Conservation (phyloP, 805 yeast genomes). For the Vanderwaltozyma tropicalis region DNA sequence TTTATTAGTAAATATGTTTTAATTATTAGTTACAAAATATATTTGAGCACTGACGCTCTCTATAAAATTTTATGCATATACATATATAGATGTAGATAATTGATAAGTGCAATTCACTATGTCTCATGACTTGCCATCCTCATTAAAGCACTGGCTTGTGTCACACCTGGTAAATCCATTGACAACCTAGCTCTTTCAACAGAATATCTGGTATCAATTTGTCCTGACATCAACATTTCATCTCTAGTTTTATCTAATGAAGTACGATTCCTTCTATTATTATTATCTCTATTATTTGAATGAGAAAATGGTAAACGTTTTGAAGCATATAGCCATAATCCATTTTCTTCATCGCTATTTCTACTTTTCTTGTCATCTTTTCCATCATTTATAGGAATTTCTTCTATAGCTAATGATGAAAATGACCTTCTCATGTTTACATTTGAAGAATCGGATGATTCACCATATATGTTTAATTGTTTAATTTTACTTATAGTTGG, state of each 20-base stretch:
- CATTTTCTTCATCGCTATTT: neutral
- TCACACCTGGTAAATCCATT: conserved; percentile 33
- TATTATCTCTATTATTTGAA: neutral
- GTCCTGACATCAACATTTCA: conserved; percentile 29
- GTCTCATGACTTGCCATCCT: neutral
- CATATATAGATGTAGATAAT: too few species aligned
- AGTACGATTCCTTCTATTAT: conserved; percentile 14
- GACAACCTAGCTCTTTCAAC: conserved; percentile 34
- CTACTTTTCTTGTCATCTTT: conserved; percentile 3
- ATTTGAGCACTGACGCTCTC: too few species aligned
- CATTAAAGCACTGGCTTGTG: conserved; percentile 28
- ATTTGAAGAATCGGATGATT: neutral
- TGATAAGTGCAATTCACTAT: neutral
- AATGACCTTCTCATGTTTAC: too few species aligned
- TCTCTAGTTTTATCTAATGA: conserved; percentile 32
- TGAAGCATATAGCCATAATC: neutral
- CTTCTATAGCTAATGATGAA: conserved; percentile 28
- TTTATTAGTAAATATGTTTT: too few species aligned
- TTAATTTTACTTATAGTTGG: conserved; percentile 38
- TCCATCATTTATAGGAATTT: conserved; percentile 29
- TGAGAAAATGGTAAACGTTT: neutral
- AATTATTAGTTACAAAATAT: too few species aligned
- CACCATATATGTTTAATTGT: neutral
- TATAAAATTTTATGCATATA: neutral
- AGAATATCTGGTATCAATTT: conserved; percentile 30